Evolutionary conservation across 2,329 filamentous ascomycete genomes (phyloP).

Genomic region (Sporothrix mexicana): DNA sequence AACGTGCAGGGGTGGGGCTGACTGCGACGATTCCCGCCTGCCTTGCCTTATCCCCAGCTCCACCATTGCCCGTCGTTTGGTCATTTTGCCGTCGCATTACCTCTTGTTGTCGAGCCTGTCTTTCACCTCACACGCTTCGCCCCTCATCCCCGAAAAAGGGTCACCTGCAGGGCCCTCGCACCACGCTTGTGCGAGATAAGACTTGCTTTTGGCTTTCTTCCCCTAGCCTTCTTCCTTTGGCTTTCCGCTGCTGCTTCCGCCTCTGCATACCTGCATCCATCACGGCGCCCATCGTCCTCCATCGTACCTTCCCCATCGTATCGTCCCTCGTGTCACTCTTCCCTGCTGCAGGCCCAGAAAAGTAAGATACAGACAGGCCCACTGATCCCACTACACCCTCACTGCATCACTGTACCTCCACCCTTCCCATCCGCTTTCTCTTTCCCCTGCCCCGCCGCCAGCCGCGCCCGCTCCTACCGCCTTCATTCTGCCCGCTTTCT

Average conservation of each 20-base stretch:
- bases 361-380: background rate
- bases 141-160: conserved; percentile 18
- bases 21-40: background rate
- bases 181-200: background rate
- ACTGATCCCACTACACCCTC: background rate
- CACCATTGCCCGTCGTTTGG: too few relatives aligned
- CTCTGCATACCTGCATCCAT: background rate
- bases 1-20: conserved; percentile 24
- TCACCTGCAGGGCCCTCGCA: conserved; percentile 28
- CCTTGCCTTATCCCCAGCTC: too few relatives aligned
- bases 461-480: conserved; percentile 23
- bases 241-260: background rate
- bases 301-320: background rate
- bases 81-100: too few relatives aligned
- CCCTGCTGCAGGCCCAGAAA: background rate
- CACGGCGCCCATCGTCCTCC: background rate
- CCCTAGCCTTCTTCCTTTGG: background rate
- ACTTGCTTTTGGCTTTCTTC: background rate
- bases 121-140: background rate
- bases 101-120: background rate
- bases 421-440: background rate
- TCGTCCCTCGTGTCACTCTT: background rate
- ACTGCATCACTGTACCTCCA: background rate
- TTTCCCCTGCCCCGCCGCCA: conserved; percentile 27
- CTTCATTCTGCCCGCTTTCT: background rate